A percentile compares a stretch with the other conserved stretches of the same genome.
These are phyloP conservation scores for Penicillium oxalicum DNA, from an alignment of 2,329 filamentous ascomycete genomes.

Conservation along the genomic window DNA sequence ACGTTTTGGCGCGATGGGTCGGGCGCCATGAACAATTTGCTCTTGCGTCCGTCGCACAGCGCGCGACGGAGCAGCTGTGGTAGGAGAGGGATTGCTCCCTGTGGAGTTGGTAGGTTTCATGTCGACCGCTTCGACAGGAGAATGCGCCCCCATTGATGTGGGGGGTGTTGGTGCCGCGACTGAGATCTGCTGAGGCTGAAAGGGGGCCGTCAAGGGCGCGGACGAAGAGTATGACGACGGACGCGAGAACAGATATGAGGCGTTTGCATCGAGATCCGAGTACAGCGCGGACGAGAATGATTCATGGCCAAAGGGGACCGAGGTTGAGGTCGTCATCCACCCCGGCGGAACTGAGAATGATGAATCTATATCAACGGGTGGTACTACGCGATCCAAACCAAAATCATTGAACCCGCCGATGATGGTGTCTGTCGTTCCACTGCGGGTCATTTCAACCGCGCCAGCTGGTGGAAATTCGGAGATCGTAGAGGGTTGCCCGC, in stretches of 20 bases:
- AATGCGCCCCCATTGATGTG: constrained; percentile 23
- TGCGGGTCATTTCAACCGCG: constrained; percentile 42
- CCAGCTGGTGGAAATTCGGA: constrained; percentile 25
- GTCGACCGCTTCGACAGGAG: constrained; percentile 41
- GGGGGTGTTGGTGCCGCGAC: background rate
- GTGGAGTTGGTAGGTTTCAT: constrained; percentile 48
- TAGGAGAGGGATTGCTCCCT: constrained; percentile 42
- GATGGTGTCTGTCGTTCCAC: constrained; percentile 41
- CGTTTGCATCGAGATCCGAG: constrained; percentile 28
- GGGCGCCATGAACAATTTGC: constrained; percentile 43
- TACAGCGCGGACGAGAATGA: constrained; percentile 14
- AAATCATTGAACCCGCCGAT: constrained; percentile 41
- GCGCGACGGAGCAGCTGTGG: constrained; percentile 36
- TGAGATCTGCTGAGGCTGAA: constrained; percentile 12
- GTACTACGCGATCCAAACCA: constrained; percentile 38
- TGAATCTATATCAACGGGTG: constrained; percentile 19
- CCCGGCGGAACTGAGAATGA: constrained; percentile 20
- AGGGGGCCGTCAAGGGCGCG: constrained; percentile 30
- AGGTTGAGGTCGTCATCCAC: constrained; percentile 18
- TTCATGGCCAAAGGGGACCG: constrained; percentile 14
- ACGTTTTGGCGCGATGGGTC: constrained; percentile 47
- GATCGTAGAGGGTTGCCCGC: constrained; percentile 15
- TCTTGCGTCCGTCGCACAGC: constrained; percentile 44
- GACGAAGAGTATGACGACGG: constrained; percentile 33
- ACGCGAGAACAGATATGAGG: constrained; percentile 27